These are phyloP conservation scores for Lumnitzera racemosa DNA, from an alignment of 345 rosid genomes.

Conservation along the genomic window DNA sequence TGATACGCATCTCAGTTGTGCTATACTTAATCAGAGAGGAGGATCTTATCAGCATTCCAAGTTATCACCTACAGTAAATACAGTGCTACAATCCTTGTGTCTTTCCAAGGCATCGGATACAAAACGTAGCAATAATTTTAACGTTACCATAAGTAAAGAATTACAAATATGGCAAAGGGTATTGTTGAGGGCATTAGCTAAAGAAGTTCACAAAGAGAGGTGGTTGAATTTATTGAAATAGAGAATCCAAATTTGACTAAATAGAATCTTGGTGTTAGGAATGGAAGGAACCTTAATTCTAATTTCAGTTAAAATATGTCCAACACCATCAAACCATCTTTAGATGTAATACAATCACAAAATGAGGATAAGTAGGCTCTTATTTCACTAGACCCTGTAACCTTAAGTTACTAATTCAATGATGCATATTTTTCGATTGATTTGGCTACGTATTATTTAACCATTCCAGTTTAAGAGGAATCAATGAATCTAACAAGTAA, in stretches of 20 bases:
- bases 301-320: no score
- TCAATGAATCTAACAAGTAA: no score
- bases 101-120: no score
- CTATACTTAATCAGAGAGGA: slow-evolving; percentile 16
- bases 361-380: slow-evolving; percentile 11
- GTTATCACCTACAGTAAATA: no score
- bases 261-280: background rate
- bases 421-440: slow-evolving; percentile 40
- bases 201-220: no score
- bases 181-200: slow-evolving; percentile 9
- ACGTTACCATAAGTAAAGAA: slow-evolving; percentile 18
- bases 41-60: background rate
- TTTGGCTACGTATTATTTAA: slow-evolving; percentile 27
- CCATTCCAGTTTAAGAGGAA: background rate
- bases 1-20: slow-evolving; percentile 41
- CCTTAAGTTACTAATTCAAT: slow-evolving; percentile 38
- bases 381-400: slow-evolving; percentile 20
- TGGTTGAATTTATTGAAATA: background rate
- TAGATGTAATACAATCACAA: slow-evolving; percentile 1
- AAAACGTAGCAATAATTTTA: background rate
- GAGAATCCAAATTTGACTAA: slow-evolving; percentile 14
- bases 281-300: background rate
- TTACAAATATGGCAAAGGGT: slow-evolving; percentile 10
- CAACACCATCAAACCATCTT: background rate
- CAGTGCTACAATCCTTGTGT: no score